A percentile compares a stretch with the other conserved stretches of the same genome.
These are phyloP conservation scores for Cotoneaster glaucophyllus DNA, from an alignment of 306 rosid genomes.

Conservation along the genomic window DNA sequence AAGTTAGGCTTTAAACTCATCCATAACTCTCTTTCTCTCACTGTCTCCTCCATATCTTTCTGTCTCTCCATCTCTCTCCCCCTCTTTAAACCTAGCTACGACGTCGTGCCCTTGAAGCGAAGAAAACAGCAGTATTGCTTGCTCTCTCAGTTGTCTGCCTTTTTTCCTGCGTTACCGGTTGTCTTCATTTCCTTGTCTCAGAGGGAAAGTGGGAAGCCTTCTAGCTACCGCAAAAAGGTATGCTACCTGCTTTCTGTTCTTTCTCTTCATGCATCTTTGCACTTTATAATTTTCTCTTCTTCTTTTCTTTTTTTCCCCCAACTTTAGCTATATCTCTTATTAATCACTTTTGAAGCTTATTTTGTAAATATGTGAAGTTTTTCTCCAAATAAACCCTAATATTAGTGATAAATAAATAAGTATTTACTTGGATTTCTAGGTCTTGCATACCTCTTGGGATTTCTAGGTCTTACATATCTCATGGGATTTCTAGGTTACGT, in stretches of 20 bases:
- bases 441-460: neutral
- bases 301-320: neutral
- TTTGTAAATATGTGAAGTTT: neutral
- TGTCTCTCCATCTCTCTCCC: constrained; percentile 2
- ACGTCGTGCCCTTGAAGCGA: constrained; percentile 93
- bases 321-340: neutral
- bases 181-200: constrained; percentile 15
- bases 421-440: neutral
- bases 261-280: neutral
- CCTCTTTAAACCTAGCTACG: constrained; percentile 36
- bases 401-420: neutral
- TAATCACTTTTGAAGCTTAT: neutral
- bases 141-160: neutral
- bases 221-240: constrained; percentile 37
- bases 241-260: constrained; percentile 2
- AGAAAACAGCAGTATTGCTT: constrained; percentile 31
- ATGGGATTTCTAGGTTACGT: neutral
- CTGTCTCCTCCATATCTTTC: constrained; percentile 21
- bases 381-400: neutral
- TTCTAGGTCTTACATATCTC: neutral
- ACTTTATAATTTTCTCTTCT: neutral
- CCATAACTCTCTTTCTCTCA: constrained; percentile 23
- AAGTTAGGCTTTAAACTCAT: constrained; percentile 50
- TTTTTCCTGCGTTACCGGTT: constrained; percentile 13
- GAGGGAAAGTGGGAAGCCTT: constrained; percentile 1